Base-by-base conservation (phyloP, 768 basidiomycete species). In the Rhizopogon sp. region DNA sequence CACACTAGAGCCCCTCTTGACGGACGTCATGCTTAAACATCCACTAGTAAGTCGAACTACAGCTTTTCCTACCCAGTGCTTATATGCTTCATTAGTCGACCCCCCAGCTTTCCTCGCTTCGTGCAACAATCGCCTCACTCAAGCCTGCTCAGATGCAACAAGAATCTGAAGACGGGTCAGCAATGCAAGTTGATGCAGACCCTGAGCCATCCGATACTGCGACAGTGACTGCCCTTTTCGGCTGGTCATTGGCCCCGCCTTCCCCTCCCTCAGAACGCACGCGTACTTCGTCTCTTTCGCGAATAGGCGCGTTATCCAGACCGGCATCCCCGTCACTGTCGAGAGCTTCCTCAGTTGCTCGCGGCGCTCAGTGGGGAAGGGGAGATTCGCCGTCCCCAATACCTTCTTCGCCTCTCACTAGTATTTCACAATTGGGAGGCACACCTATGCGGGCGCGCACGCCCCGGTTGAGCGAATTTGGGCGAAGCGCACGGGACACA, bases 11-110 rank as follows among this genome's bases (percentile, higher is more conserved):
- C 65, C 77, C 1, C 62, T 82, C 1, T 63, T 90, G 49, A 66
- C 77, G 50, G 76, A 76, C 47, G 72, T 90, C 13, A 68, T 76
- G 43, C 76, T 88, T 50, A 84, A 81, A 62, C 90, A 93, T 60
- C 90, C 91, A 39, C 72, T 93, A 52, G 90, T 92, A 66, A 41
- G 81, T 69, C 11, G 11, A 0, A 40, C 46, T 55, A 37, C 49
- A 43, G 33, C 42, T 25, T 56, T 25, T 54, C 54, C 22, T 47
- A 35, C 44, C 20, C 3, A 13, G 20, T 47, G 33, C 50, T 70
- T 35, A 60, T 56, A 29, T 47, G n/a, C 28, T 43, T 43, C 22
- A 46, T 43, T 58, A 92, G 88, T 81, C 80, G 1, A 60, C 77
- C 20, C 76, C 71, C 0, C 87, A 91, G 62, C 67, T 86, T 2